A percentile compares a stretch with the other conserved stretches of the same genome.
Conservation (phyloP, 2,329 filamentous ascomycete genomes). For the Sarocladium kiliense region DNA sequence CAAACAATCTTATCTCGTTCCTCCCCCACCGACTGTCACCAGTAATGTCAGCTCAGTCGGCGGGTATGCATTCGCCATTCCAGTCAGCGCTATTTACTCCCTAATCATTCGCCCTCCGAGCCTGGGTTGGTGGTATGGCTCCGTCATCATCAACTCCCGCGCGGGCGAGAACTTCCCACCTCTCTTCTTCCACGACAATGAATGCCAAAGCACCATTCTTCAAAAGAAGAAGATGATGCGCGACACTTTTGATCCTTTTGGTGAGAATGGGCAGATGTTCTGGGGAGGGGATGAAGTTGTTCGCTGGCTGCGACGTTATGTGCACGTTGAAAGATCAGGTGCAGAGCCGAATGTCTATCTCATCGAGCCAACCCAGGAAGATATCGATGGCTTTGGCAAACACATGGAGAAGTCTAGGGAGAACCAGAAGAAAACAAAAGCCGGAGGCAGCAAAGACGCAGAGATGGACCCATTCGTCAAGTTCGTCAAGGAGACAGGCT, state of each 20-base stretch:
- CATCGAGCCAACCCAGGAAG: constrained; percentile 80
- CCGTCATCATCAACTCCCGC: constrained; percentile 85
- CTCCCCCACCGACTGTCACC: constrained; percentile 82
- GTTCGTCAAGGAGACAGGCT: constrained; percentile 88
- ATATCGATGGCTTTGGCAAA: constrained; percentile 73
- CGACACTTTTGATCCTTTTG: constrained; percentile 88
- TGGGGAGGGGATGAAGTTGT: constrained; percentile 97
- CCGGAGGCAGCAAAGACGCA: constrained; percentile 47
- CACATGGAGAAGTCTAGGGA: constrained; percentile 26
- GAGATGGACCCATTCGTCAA: constrained; percentile 92
- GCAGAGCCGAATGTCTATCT: constrained; percentile 90
- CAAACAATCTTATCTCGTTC: constrained; percentile 83
- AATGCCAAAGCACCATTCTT: constrained; percentile 91
- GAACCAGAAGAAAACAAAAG: constrained; percentile 28
- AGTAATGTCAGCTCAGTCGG: constrained; percentile 66
- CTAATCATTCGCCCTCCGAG: constrained; percentile 86
- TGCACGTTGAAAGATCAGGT: constrained; percentile 73
- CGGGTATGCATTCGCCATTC: constrained; percentile 86
- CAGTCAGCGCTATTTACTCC: constrained; percentile 85
- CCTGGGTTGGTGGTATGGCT: constrained; percentile 97
- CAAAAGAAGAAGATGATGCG: constrained; percentile 83
- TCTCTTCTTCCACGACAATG: constrained; percentile 94
- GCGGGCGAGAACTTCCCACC: constrained; percentile 92
- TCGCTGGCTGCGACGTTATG: constrained; percentile 82
- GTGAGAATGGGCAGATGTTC: constrained; percentile 79